Conservation (phyloP, 768 basidiomycete species). For the Hebeloma cylindrosporum region DNA sequence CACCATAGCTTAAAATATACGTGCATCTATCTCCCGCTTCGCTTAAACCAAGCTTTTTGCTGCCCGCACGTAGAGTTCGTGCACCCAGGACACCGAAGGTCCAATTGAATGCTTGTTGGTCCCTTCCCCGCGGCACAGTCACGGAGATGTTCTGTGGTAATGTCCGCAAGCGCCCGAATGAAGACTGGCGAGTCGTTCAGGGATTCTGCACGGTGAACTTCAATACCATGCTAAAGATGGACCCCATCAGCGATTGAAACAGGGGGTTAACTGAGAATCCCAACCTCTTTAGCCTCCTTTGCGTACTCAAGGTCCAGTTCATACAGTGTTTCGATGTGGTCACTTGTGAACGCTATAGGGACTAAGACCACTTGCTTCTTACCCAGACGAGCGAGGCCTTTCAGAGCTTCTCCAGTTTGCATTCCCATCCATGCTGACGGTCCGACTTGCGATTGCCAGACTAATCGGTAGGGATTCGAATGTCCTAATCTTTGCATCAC, state of each 20-base stretch:
- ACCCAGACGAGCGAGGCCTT: slow-evolving; percentile 77
- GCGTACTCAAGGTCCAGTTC: slow-evolving; percentile 95
- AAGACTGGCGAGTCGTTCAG: slow-evolving; percentile 96
- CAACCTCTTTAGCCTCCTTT: slow-evolving; percentile 86
- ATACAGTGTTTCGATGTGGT: slow-evolving; percentile 98
- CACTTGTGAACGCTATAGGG: slow-evolving; percentile 97
- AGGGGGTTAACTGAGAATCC: slow-evolving; percentile 23
- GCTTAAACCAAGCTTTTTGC: slow-evolving; percentile 88
- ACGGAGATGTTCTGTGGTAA: slow-evolving; percentile 76
- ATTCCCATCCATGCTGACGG: slow-evolving; percentile 98
- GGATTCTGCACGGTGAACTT: slow-evolving; percentile 85
- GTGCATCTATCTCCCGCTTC: slow-evolving; percentile 55
- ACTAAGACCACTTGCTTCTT: slow-evolving; percentile 79
- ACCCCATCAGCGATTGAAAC: slow-evolving; percentile 21
- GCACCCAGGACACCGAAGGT: slow-evolving; percentile 92
- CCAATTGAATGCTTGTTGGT: slow-evolving; percentile 75
- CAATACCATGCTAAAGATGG: slow-evolving; percentile 74
- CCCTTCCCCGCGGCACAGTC: slow-evolving; percentile 59
- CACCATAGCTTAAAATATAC: slow-evolving; percentile 18
- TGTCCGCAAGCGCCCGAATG: slow-evolving; percentile 91
- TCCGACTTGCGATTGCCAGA: slow-evolving; percentile 98
- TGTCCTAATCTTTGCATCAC: slow-evolving; percentile 87
- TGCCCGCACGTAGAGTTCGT: slow-evolving; percentile 83
- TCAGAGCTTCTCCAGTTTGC: slow-evolving; percentile 89
- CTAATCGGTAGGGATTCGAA: slow-evolving; percentile 85